phyloP scores from a whole-genome alignment of 805 yeast genomes.

The Grigorovia yakushimaensis region DNA sequence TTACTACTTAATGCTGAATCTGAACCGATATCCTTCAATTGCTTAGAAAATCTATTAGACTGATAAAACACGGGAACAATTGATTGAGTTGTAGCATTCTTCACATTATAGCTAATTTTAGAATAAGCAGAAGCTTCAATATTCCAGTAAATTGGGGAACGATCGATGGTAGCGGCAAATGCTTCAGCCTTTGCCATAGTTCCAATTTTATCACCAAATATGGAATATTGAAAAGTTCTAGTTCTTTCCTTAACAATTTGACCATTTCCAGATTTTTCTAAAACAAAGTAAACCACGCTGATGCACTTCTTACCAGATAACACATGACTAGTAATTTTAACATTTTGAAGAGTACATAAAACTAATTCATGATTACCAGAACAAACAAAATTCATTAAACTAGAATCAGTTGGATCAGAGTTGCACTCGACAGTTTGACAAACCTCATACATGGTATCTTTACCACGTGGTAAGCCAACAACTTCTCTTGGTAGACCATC shows the following conservation, averaged over 20 bases:
- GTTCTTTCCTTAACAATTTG: slow-evolving; percentile 4
- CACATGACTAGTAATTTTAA: slow-evolving; percentile 5
- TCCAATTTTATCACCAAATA: slow-evolving; percentile 18
- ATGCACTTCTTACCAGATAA: slow-evolving; percentile 8
- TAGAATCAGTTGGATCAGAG: slow-evolving; percentile 1
- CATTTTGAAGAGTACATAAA: slow-evolving; percentile 24
- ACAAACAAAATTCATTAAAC: slow-evolving; percentile 17
- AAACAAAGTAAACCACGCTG: slow-evolving; percentile 20
- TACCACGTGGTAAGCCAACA: slow-evolving; percentile 37
- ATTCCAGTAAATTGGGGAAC: slow-evolving; percentile 30
- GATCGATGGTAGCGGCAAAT: slow-evolving; percentile 14
- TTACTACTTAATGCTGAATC: slow-evolving; percentile 10
- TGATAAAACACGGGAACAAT: slow-evolving; percentile 30
- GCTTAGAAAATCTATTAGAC: slow-evolving; percentile 17
- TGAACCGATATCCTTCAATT: slow-evolving; percentile 14
- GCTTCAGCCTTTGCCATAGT: slow-evolving; percentile 12
- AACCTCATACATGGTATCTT: slow-evolving; percentile 34
- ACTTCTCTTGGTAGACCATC: slow-evolving; percentile 37
- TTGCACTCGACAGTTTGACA: not conserved
- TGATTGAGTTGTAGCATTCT: slow-evolving; percentile 27
- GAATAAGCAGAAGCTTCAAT: slow-evolving; percentile 32
- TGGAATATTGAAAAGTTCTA: slow-evolving; percentile 4
- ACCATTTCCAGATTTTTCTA: slow-evolving; percentile 7
- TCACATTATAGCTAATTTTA: slow-evolving; percentile 21
- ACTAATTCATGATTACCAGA: slow-evolving; percentile 33